A percentile compares a stretch with the other conserved stretches of the same genome.
Conservation (phyloP, 2,329 filamentous ascomycete species). For the Penicillium sp. region DNA sequence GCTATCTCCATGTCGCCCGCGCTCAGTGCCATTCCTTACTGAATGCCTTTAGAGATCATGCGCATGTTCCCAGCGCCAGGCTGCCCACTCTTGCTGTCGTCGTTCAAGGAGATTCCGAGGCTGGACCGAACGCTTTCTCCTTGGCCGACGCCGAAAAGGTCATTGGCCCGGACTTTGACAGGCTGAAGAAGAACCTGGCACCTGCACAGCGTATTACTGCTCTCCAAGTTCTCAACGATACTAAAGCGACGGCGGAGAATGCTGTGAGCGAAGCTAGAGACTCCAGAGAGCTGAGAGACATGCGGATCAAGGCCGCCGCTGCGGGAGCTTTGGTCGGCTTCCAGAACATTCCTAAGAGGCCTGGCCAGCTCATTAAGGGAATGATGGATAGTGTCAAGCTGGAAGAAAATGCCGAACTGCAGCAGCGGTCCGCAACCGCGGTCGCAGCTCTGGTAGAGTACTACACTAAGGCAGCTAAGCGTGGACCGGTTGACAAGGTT, state of each 20-base stretch:
- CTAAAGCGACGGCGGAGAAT: conserved; percentile 69
- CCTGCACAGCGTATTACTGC: conserved; percentile 87
- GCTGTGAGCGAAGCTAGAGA: conserved; percentile 80
- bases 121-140: conserved; percentile 91
- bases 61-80: conserved; percentile 75
- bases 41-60: conserved; percentile 89
- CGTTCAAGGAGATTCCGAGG: conserved; percentile 90
- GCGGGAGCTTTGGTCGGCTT: conserved; percentile 90
- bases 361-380: conserved; percentile 87
- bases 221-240: conserved; percentile 76
- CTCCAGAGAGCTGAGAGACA: conserved; percentile 80
- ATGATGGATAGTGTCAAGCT: conserved; percentile 98
- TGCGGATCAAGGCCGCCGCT: conserved; percentile 83
- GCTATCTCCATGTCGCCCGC: conserved; percentile 84
- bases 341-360: conserved; percentile 87
- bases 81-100: conserved; percentile 85
- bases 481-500: conserved; percentile 90
- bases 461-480: conserved; percentile 78
- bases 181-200: conserved; percentile 84
- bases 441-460: conserved; percentile 85
- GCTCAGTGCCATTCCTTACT: conserved; percentile 90
- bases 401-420: conserved; percentile 88
- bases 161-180: conserved; percentile 82
- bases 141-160: conserved; percentile 87
- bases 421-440: conserved; percentile 82